Conservation (phyloP, 2,329 filamentous ascomycete species). For the Dichotomopilus funicola region DNA sequence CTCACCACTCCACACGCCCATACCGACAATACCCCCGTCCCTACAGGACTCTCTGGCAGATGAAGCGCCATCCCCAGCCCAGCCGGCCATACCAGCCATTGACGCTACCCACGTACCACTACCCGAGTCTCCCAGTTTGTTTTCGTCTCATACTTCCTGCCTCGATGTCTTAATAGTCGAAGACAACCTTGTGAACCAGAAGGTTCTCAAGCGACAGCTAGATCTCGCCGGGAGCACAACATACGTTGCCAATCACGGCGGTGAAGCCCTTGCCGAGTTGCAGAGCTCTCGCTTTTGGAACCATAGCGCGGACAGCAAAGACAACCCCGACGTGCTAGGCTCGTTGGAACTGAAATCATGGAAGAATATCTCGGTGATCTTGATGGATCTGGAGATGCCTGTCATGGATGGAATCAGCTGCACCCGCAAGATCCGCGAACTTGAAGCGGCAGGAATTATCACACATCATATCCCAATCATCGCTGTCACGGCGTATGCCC, state of each 20-base stretch:
- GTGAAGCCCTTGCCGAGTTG: constrained; percentile 54
- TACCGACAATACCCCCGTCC: not conserved
- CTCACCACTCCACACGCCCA: constrained; percentile 3
- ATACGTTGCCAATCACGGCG: constrained; percentile 58
- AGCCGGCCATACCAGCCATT: not conserved
- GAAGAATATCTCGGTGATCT: constrained; percentile 55
- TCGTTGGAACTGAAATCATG: not conserved
- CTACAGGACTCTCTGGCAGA: not conserved
- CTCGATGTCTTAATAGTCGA: constrained; percentile 60
- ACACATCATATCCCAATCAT: constrained; percentile 67
- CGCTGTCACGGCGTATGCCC: constrained; percentile 75
- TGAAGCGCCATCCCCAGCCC: not conserved
- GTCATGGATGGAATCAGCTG: constrained; percentile 77
- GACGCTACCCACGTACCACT: not conserved
- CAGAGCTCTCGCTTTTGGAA: constrained; percentile 51
- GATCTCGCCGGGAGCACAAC: constrained; percentile 55
- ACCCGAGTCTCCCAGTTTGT: not conserved
- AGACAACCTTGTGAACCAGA: constrained; percentile 62
- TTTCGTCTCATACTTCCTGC: constrained; percentile 22
- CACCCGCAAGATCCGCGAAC: constrained; percentile 59
- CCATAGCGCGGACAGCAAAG: not conserved
- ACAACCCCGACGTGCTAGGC: not conserved
- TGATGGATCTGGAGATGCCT: constrained; percentile 79
- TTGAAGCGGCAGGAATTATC: constrained; percentile 57
- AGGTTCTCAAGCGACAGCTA: constrained; percentile 55